Evolutionary conservation across 2,329 filamentous ascomycete species (phyloP), one percentile per base, ranked within the genome.

Genomic region (Nemania sp.): DNA sequence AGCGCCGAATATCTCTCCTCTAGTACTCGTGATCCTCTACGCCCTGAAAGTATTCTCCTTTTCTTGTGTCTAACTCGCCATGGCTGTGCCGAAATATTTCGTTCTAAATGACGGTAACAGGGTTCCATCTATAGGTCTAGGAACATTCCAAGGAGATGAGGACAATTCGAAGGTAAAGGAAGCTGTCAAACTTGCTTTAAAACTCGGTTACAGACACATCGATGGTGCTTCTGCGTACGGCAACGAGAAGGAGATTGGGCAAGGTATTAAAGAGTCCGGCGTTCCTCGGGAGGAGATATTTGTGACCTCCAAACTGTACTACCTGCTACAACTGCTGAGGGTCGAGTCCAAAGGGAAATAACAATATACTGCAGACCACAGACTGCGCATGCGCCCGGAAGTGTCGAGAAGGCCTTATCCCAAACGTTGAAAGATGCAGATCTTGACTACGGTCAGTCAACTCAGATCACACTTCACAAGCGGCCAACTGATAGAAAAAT

Each of bases 291-390:
- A 68, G 15, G 63, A 72, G 25, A 65, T 73, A 11, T 71, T 69
- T 35, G 68, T 72, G 11, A 71, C 68, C 2, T 69, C 71, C 12
- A 73, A 73, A 56, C 60, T 73, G 70, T 72, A 52, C 47, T 62
- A 37, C 29, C 29, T 47, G 46, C 49, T 42, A 50, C 45, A 51
- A 50, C 37, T 49, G 18, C 35, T 35, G 20, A 53, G 42, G 35
- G 37, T 35, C 18, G 17, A 54, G 42, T 54, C 18, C 43, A 54
- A 48, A 11, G 20, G 50, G 35, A 49, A 47, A 49, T 56, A 49
- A 59, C 42, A 37, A 53, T 2, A 43, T 53, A 17, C 34, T 45
- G 12, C 10, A 63, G 60, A 43, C 52, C 56, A 46, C 52, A 57
- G 49, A 59, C 60, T 34, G 54, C 46, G 35, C 62, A 64, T 50